These are phyloP conservation scores for Crucibulum parvulum DNA, from an alignment of 1,284 basidiomycete genomes.

Conservation along the genomic window DNA sequence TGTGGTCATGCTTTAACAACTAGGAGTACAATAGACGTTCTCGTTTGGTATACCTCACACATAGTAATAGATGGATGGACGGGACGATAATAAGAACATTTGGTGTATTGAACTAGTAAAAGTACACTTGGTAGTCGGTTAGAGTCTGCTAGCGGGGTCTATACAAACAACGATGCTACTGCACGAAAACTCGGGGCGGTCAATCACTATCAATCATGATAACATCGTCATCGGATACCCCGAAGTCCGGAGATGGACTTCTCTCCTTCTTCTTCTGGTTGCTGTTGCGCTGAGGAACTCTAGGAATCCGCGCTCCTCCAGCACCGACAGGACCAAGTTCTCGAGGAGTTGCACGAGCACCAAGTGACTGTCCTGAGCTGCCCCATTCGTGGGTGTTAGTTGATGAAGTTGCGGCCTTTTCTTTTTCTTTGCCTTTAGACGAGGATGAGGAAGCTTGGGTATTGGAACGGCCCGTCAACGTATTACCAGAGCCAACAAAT, in stretches of 20 bases:
- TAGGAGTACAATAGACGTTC: too few relatives aligned
- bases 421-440: conserved; percentile 62
- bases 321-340: conserved; percentile 53
- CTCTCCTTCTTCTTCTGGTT: conserved; percentile 47
- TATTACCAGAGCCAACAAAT: conserved; percentile 61
- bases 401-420: conserved; percentile 32
- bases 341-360: conserved; percentile 41
- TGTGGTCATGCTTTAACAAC: conserved; percentile 73
- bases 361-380: conserved; percentile 60
- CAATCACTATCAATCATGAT: conserved; percentile 81
- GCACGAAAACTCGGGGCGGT: neutral
- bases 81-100: too few relatives aligned
- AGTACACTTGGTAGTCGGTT: neutral
- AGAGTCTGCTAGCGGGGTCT: neutral
- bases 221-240: conserved; percentile 77
- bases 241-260: conserved; percentile 79
- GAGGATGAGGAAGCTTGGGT: conserved; percentile 30
- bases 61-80: too few relatives aligned
- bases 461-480: conserved; percentile 53
- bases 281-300: conserved; percentile 44
- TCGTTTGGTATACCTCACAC: too few relatives aligned
- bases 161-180: neutral
- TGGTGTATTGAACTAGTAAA: neutral
- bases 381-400: conserved; percentile 53
- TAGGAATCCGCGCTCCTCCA: conserved; percentile 58